Evolutionary conservation across 2,329 filamentous ascomycete genomes (phyloP).

Genomic region (Arthroderma sp.): DNA sequence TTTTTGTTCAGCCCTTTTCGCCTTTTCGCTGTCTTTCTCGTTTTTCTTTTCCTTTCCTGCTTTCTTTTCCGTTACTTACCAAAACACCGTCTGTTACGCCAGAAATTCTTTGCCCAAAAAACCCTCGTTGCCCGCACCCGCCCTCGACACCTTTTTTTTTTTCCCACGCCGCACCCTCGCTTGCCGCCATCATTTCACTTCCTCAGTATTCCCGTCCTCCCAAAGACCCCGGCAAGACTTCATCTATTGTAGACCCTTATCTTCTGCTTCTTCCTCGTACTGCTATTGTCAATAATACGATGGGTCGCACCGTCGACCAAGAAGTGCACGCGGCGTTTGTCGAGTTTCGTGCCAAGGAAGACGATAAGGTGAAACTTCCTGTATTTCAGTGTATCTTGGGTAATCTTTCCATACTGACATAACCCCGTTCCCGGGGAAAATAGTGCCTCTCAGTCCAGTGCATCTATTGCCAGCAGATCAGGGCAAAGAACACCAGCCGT

Average conservation of each 20-base stretch:
- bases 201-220: conserved; percentile 11
- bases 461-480: conserved; percentile 41
- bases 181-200: conserved; percentile 7
- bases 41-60: neutral
- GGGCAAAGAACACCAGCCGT: conserved; percentile 40
- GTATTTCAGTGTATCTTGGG: conserved; percentile 23
- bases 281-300: conserved; percentile 16
- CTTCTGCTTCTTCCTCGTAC: conserved; percentile 13
- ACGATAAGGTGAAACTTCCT: conserved; percentile 31
- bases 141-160: neutral
- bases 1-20: too few relatives aligned
- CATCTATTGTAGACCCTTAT: conserved; percentile 10
- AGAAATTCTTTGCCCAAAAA: too few relatives aligned
- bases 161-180: conserved; percentile 1
- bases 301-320: conserved; percentile 40
- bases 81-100: neutral
- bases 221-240: conserved; percentile 8
- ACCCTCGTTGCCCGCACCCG: neutral
- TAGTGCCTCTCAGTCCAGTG: conserved; percentile 41
- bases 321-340: conserved; percentile 41
- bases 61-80: neutral
- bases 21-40: neutral
- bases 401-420: conserved; percentile 24
- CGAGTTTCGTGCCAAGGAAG: conserved; percentile 41
- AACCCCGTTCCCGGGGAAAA: conserved; percentile 6